Evolutionary conservation across 2,329 filamentous ascomycete species (phyloP).

Genomic region (Bipolaris victoriae): DNA sequence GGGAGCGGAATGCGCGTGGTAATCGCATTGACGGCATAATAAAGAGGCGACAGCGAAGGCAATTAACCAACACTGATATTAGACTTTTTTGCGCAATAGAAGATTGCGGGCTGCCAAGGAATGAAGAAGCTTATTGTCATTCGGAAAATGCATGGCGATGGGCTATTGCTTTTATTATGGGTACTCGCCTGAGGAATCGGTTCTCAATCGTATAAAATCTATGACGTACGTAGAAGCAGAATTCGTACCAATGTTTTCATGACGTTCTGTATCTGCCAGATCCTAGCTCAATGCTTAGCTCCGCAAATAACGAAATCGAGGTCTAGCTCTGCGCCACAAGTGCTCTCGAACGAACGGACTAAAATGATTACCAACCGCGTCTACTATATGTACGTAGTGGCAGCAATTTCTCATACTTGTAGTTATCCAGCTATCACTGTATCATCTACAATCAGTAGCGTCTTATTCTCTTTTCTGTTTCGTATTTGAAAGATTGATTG

Average conservation of each 20-base stretch:
- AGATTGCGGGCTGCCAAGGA: neutral
- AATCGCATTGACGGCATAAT: conserved; percentile 10
- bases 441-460: no score
- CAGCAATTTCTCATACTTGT: no score
- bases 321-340: neutral
- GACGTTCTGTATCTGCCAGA: conserved; percentile 12
- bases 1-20: conserved; percentile 18
- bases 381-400: no score
- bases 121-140: conserved; percentile 2
- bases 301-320: neutral
- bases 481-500: neutral
- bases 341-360: no score
- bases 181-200: neutral
- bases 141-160: conserved; percentile 11
- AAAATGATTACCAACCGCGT: no score
- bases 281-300: conserved; percentile 3
- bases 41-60: neutral
- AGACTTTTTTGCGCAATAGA: neutral
- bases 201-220: conserved; percentile 8
- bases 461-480: no score
- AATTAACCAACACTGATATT: neutral
- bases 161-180: conserved; percentile 6
- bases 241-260: conserved; percentile 8
- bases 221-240: conserved; percentile 15
- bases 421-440: no score